Evolutionary conservation across 805 yeast species (phyloP), one percentile per base, ranked within the genome.

Genomic region (Yarrowia porcina): DNA sequence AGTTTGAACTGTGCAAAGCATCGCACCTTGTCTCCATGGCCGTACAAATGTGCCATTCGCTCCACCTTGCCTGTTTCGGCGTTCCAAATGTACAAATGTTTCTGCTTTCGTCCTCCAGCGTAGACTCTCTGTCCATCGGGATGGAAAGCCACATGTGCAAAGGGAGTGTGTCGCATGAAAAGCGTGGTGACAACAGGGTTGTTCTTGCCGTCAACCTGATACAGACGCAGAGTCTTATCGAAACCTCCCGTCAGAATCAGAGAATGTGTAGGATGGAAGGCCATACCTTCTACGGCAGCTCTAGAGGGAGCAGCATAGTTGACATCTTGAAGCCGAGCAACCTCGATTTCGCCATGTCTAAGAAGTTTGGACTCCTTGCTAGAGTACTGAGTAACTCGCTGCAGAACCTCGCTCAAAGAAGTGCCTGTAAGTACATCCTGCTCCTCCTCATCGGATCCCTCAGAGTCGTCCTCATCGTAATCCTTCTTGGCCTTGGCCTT

Each of bases 71-170:
- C 91, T 1, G 82, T 76, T 15, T 84, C 83, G 57, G 94, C 78
- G 73, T 91, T 92, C 97, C 98, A 92, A 54, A 90, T 86, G 75
- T 88, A 90, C 90, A 94, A 86, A 72, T 87, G 92, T 64, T 89
- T 82, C 39, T 56, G 61, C 77, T 99, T 84, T 76, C 97, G 84
- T 65, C 98, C 99, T 65, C 88, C 96, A 1, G 96, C 89, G 71
- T 83, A 87, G 10, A 93, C 84, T 65, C 78, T 76, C 68, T 79
- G 77, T 13, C 79, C 76, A 52, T 78, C 83, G 61, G 75, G 77
- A 63, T 83, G 82, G 74, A 90, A 90, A 65, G 77, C 75, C 33
- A 96, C 92, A 0, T 89, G 82, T 67, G 87, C 88, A 50, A 94
- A 80, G 4, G 98, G 97, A 11, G 90, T 82, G 66, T 89, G 85